These are phyloP conservation scores for Populus euphratica DNA, from an alignment of 345 rosid species.

Conservation along the genomic window DNA sequence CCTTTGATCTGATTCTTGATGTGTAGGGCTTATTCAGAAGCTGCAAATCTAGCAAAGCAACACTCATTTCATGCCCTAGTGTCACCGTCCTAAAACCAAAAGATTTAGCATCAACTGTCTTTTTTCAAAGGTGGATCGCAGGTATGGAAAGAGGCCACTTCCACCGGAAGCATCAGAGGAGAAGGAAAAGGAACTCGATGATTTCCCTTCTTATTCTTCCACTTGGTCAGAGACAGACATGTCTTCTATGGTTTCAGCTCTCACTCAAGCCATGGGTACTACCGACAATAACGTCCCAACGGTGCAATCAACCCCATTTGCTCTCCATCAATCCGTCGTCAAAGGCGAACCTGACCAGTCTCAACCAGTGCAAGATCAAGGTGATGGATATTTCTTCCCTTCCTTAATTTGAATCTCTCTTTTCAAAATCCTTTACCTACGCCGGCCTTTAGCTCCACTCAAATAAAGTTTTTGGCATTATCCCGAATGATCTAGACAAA, in stretches of 20 bases:
- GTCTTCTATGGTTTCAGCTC: constrained; percentile 81
- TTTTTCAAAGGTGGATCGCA: constrained; percentile 38
- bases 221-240: constrained; percentile 65
- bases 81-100: background rate
- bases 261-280: constrained; percentile 53
- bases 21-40: background rate
- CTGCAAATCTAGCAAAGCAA: background rate
- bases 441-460: background rate
- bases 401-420: background rate
- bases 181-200: constrained; percentile 21
- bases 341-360: constrained; percentile 10
- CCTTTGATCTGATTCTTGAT: constrained; percentile 7
- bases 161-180: constrained; percentile 60
- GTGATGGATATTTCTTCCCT: background rate
- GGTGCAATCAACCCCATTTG: constrained; percentile 16
- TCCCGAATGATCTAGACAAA: background rate
- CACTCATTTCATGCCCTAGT: background rate
- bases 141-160: constrained; percentile 77
- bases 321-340: constrained; percentile 1
- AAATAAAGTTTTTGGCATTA: background rate
- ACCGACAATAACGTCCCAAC: background rate
- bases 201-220: constrained; percentile 27
- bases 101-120: background rate
- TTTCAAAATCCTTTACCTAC: background rate
- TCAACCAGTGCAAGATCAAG: constrained; percentile 13